Evolutionary conservation across 441 rosid genomes (phyloP).

Genomic region (Biscutella laevigata): DNA sequence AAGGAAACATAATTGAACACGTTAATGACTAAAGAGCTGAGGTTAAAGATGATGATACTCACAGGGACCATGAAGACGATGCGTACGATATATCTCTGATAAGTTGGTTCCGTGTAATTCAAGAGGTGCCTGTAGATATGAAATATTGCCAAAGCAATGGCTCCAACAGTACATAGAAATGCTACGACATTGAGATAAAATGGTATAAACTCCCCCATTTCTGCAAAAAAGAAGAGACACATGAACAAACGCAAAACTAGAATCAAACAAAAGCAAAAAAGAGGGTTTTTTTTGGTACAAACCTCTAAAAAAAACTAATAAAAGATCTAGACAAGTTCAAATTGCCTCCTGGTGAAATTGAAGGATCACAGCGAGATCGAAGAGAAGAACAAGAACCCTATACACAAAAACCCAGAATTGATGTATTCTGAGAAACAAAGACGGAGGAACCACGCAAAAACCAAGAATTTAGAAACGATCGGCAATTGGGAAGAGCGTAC

Average conservation of each 20-base stretch:
- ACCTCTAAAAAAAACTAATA: slow-evolving; percentile 24
- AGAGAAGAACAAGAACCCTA: too few species aligned
- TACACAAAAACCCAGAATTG: too few species aligned
- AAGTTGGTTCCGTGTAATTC: slow-evolving; percentile 91
- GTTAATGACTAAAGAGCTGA: neutral
- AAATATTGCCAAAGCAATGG: slow-evolving; percentile 56
- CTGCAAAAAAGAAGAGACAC: neutral
- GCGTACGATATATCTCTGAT: slow-evolving; percentile 88
- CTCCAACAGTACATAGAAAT: slow-evolving; percentile 61
- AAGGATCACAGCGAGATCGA: too few species aligned
- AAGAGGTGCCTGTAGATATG: slow-evolving; percentile 85
- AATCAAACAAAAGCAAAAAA: slow-evolving; percentile 1
- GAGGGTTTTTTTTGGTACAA: neutral
- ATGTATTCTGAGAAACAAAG: too few species aligned
- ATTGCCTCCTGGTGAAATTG: too few species aligned
- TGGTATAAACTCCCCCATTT: slow-evolving; percentile 56
- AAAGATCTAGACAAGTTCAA: too few species aligned
- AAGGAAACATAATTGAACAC: neutral
- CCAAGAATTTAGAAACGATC: too few species aligned
- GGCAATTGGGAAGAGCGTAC: too few species aligned
- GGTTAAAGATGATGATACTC: slow-evolving; percentile 23
- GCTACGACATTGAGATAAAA: slow-evolving; percentile 52
- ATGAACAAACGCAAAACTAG: slow-evolving; percentile 5
- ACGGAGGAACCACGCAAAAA: too few species aligned
- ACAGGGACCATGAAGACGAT: slow-evolving; percentile 95